Evolutionary conservation across 495 filamentous ascomycete genomes (phyloP), one percentile per base, ranked within the genome.

Genomic region (Amniculicola lignicola): DNA sequence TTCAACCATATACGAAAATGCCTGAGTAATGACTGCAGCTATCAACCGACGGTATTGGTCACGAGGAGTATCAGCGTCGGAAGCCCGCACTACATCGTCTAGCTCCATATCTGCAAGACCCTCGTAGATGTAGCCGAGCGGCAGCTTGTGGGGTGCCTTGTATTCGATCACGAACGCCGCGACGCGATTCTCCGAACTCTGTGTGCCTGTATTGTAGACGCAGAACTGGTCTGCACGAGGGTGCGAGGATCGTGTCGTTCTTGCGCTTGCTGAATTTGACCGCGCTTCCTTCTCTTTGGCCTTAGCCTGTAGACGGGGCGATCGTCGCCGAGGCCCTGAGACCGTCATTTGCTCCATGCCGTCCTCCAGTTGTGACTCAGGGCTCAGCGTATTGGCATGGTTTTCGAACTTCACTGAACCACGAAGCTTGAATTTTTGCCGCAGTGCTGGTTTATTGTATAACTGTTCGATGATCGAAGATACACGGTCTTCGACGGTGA

Each of bases 171-270:
- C 19, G 19, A 6, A 39, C 14, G 36, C 36, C n/a, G 36, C 5
- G 4, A 39, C 19, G 5, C n/a, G 36, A 39, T 15, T 39, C 36
- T 39, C 36, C 19, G 6, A 4, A 15, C 39, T 57, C n/a, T 59
- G 47, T 9, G 14, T 53, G 23, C 31, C 27, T 23, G 31, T 62
- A 38, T 58, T 59, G 57, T 70, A 70, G 22, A 65, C 60, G 43
- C 64, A 69, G 35, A 69, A 69, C 47, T 70, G 62, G 53, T 62
- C 45, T 37, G 59, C 59, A 3, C 59, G 45, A 46, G 59, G 59
- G 27, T 47, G 45, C 27, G 37, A 39, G 2, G 47, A 53, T 57
- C 45, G 55, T 31, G 36, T 16, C 24, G 54, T 29, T 27, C 28
- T 9, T 44, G 50, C 23, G 15, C 18, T 15, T 23, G 19, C 3